Base-by-base conservation (phyloP, 176 grass and related monocot species). In the Saccharum officinarum region DNA sequence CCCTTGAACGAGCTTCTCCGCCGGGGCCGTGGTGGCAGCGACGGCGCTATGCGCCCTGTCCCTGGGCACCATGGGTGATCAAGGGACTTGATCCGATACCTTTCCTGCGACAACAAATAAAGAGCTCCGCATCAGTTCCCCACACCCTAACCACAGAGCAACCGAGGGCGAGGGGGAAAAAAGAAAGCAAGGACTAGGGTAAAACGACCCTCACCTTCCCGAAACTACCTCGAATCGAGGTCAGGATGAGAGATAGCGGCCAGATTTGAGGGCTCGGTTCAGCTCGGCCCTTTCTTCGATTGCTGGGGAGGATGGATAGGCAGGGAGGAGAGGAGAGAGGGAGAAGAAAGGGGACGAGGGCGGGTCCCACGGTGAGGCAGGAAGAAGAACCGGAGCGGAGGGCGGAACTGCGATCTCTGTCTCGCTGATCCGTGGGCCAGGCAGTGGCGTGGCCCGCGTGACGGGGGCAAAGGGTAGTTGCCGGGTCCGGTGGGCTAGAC, bases 1-100 rank as follows among this genome's bases (percentile, higher is more conserved):
- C 89, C 85, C 71, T 28, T 83, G 80, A 30, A 61, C 57, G 20
- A 71, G 12, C 20, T 30, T 36, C 80, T 73, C 67, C 59, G 16
- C 4, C 18, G 65, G 47, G 7, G 23, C 78, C 20, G 12, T 39
- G 22, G 14, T 33, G 20, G 7, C 82, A 6, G 42, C 15, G 17
- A 2, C 52, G 47, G 13, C 17, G 25, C 37, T 80, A 25, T 90
- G 67, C 22, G 45, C 81, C 52, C 50, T 42, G 20, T 87, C 89
- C 65, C 80, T 87, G 50, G 89, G 89, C 69, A 91, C 81, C 89
- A 91, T 91, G n/a, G 67, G 80, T 3, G 60, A 59, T 69, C 72
- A 40, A 20, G 11, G 68, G 47, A 5, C 23, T 20, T 36, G 81
- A 66, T 20, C 75, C 67, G 22, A 18, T 2, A 18, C 4, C 66